phyloP scores from a whole-genome alignment of 140 eudicot genomes.

The Oenanthe javanica region DNA sequence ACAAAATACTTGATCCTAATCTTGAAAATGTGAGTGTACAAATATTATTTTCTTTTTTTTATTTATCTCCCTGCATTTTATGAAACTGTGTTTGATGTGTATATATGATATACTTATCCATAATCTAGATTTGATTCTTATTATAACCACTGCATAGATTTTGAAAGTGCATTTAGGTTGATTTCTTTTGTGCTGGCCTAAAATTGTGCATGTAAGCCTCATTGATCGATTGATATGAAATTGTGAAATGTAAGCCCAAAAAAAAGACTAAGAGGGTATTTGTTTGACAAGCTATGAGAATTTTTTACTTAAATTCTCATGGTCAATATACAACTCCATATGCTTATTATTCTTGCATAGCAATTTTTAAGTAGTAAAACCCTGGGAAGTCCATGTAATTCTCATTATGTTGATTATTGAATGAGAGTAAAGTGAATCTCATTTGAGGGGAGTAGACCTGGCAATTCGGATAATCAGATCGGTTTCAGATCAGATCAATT shows the following conservation, averaged over 20 bases:
- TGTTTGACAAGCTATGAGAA: too few relatives aligned
- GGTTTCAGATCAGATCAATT: too few relatives aligned
- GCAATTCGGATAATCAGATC: too few relatives aligned
- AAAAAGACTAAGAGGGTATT: background rate
- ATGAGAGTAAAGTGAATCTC: too few relatives aligned
- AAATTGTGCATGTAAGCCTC: background rate
- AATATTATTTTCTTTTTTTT: background rate
- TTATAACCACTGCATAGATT: background rate
- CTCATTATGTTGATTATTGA: too few relatives aligned
- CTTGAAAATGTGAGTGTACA: conserved; percentile 70
- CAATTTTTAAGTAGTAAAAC: too few relatives aligned
- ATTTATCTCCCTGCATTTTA: background rate
- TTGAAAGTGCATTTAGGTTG: background rate
- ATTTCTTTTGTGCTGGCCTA: background rate
- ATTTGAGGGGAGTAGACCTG: too few relatives aligned
- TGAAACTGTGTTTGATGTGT: background rate
- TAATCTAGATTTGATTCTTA: background rate
- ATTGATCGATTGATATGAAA: background rate
- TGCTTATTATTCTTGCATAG: background rate
- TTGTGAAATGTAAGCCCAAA: background rate
- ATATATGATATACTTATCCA: background rate
- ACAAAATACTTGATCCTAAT: conserved; percentile 77
- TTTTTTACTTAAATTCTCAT: too few relatives aligned
- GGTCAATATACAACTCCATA: background rate
- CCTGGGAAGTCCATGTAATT: too few relatives aligned